Base-by-base conservation (phyloP, 768 basidiomycete species). In the Naematelia aurantialba region DNA sequence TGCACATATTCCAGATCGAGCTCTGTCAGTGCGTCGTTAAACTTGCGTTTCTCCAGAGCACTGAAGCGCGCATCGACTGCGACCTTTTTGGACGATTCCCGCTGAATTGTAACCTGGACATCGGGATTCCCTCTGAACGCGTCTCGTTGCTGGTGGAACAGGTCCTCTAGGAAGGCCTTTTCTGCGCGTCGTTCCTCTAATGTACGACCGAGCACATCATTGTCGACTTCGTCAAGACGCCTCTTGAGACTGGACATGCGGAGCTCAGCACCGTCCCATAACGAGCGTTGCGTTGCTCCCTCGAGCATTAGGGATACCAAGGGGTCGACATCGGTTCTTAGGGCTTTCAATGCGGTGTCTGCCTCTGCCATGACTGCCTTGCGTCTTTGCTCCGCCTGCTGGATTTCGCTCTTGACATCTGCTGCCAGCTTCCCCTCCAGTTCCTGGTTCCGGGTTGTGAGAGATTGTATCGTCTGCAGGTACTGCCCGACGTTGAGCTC, bases 401-500 rank as follows among this genome's bases (percentile, higher is more conserved):
- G 74, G 44, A 85, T 81, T 2, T 61, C 53, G 21, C 45, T 45
- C 54, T 64, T 61, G 17, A 48, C 46, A 22, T 50, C 55, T 48
- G 45, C 87, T 87, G 27, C 77, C 82, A 75, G 90, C 88, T 13
- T 81, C 69, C 47, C 78, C 79, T 56, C 83, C 79, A 79, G 87
- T 2, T 85, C 88, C 3, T 87, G 84, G 42, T 96, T 81, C 78
- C 88, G 89, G 50, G 85, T 85, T 78, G 93, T 92, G 64, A 97
- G 84, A 55, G 89, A 81, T 72, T 91, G 89, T 69, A 98, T 96
- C 53, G 91, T 90, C 76, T 91, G 89, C 47, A 96, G 89, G 70
- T 97, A 99, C 78, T 87, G 89, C 31, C 89, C 90, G 61, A 97
- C 93, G 72, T 97, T 91, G 14, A 93, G 84, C 69, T 94, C 87